A percentile compares a stretch with the other conserved stretches of the same genome.
phyloP scores from a whole-genome alignment of 1,139 yeast genomes.

The Suzukiozyma palmioleophila region DNA sequence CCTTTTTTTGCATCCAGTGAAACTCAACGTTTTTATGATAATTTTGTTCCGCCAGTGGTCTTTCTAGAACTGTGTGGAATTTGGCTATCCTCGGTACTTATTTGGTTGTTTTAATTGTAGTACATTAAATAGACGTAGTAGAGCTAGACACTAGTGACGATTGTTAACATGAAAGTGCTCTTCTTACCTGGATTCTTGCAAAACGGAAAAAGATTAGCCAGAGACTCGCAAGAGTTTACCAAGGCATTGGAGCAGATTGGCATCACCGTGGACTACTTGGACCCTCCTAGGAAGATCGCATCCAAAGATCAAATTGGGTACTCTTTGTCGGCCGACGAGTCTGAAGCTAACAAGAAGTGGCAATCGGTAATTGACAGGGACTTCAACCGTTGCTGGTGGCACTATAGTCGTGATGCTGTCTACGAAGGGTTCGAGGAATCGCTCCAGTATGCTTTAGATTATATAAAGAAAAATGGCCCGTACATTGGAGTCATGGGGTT shows the following conservation, averaged over 20 bases:
- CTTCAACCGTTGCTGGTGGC: slow-evolving; percentile 51
- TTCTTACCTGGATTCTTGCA: slow-evolving; percentile 51
- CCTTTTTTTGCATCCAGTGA: too few species aligned
- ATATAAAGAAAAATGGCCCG: slow-evolving; percentile 73
- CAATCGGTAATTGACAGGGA: slow-evolving; percentile 36
- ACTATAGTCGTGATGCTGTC: slow-evolving; percentile 22
- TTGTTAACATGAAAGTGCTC: slow-evolving; percentile 14
- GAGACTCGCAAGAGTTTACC: slow-evolving; percentile 75
- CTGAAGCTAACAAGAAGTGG: slow-evolving; percentile 24
- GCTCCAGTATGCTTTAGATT: slow-evolving; percentile 40
- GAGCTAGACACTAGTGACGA: background rate
- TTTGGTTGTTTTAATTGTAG: too few species aligned
- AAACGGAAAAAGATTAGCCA: slow-evolving; percentile 70
- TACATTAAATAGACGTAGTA: too few species aligned
- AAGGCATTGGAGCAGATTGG: slow-evolving; percentile 62
- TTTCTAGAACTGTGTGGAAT: too few species aligned
- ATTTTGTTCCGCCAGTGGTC: too few species aligned
- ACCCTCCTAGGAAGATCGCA: slow-evolving; percentile 28
- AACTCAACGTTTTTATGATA: too few species aligned
- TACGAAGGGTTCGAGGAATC: slow-evolving; percentile 31
- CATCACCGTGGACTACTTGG: slow-evolving; percentile 34
- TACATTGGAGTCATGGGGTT: slow-evolving; percentile 86
- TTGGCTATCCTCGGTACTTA: too few species aligned
- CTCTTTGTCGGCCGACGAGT: slow-evolving; percentile 21
- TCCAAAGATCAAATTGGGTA: slow-evolving; percentile 27